Evolutionary conservation across 2,329 filamentous ascomycete species (phyloP), one percentile per base, ranked within the genome.

Genomic region (Corniculantispora saksenae): DNA sequence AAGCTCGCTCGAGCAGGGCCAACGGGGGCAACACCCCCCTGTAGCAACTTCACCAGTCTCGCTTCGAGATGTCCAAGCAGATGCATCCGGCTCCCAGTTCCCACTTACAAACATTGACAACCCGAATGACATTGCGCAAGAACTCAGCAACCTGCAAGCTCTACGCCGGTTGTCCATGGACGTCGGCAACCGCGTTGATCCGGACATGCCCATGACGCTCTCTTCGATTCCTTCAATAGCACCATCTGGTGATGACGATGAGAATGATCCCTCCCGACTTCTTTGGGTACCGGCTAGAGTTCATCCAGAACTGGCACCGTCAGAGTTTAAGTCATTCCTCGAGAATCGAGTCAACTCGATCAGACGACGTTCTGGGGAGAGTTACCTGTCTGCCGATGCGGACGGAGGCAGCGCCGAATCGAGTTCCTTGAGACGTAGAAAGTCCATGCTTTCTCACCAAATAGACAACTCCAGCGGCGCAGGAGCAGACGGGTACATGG

Each of bases 221-320:
- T 86, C 91, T 73, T 86, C 90, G 50, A 89, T 92, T 79, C 89
- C 91, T 3, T 84, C 90, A 21, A 85, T 90, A 68, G 90, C 91
- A 21, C 91, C 92, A 1, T 88, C 84, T 3, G 86, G 88, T 38
- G 86, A 87, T 66, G 91, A 92, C 68, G 91, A 96, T 72, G 93
- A 97, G 75, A 91, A 93, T 71, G 94, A 98, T 74, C 88, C 93
- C 9, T 93, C 94, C 2, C 87, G 93, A 67, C 80, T 98, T 66
- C 91, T 98, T 69, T 99, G 95, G 95, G 95, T 99, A 7, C 95
- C 95, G 6, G 95, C 95, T 27, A 88, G 93, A 66, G 85, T 99
- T 32, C 95, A 99, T 72, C 95, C 95, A 0, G 95, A 99, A 77
- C 83, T 99, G 57, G 95, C 95, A 3, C 95, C 95, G 1, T 93